Conservation (phyloP, 495 filamentous ascomycete genomes). For the Penicillium flavigenum region DNA sequence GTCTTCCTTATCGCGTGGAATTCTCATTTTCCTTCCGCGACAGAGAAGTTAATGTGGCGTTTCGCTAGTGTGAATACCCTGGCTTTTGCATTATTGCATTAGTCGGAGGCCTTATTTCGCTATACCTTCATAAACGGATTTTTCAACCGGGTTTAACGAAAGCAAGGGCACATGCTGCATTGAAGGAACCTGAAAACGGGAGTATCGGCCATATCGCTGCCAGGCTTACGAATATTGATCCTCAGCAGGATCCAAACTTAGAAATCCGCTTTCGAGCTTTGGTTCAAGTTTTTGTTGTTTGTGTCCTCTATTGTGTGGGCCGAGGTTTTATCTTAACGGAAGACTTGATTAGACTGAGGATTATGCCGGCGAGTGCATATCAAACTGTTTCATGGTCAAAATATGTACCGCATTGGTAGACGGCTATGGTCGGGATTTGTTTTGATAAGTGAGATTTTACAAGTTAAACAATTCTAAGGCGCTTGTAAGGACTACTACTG, state of each 20-base stretch:
- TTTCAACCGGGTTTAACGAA: not conserved
- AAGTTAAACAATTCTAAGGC: too few species aligned
- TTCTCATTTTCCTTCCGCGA: slow-evolving; percentile 23
- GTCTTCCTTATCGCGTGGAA: slow-evolving; percentile 36
- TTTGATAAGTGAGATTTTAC: too few species aligned
- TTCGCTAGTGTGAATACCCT: not conserved
- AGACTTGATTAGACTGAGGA: slow-evolving; percentile 34
- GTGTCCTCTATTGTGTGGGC: slow-evolving; percentile 20
- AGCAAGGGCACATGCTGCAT: not conserved
- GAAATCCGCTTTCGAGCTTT: slow-evolving; percentile 16
- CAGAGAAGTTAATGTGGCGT: slow-evolving; percentile 34
- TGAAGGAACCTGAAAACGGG: not conserved
- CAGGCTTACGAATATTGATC: slow-evolving; percentile 23
- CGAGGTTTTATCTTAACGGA: slow-evolving; percentile 35
- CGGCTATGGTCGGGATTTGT: too few species aligned
- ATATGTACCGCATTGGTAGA: slow-evolving; percentile 16
- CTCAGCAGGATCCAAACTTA: slow-evolving; percentile 15
- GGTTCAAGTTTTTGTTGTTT: slow-evolving; percentile 17
- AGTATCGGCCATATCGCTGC: slow-evolving; percentile 5
- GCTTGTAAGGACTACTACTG: too few species aligned
- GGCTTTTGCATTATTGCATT: too few species aligned
- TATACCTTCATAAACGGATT: too few species aligned
- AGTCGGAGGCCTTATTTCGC: too few species aligned
- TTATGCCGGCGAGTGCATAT: slow-evolving; percentile 30
- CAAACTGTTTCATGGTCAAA: slow-evolving; percentile 28